These are phyloP conservation scores for Boletus fagicola DNA, from an alignment of 768 basidiomycete genomes.

Conservation along the genomic window DNA sequence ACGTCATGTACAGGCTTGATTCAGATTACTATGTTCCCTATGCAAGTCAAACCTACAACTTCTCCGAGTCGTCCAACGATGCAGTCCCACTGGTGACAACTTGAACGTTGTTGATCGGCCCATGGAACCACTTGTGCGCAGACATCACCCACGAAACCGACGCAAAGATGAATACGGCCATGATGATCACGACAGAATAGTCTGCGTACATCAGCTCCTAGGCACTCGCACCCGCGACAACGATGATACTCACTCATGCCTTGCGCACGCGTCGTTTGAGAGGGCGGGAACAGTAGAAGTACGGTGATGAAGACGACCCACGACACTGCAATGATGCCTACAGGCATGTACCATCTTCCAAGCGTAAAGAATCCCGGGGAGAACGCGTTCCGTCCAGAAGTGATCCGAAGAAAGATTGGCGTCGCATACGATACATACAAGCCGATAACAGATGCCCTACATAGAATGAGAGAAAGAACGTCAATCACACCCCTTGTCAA, in stretches of 20 bases:
- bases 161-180: conserved; percentile 64
- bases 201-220: conserved; percentile 39
- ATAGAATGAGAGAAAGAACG: not conserved
- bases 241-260: conserved; percentile 55
- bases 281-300: conserved; percentile 56
- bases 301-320: conserved; percentile 66
- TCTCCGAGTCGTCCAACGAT: conserved; percentile 14
- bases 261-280: conserved; percentile 37
- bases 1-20: not conserved
- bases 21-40: not conserved
- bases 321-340: conserved; percentile 58
- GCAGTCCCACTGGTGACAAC: not conserved
- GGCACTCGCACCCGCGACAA: not conserved
- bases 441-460: conserved; percentile 69
- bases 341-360: conserved; percentile 57
- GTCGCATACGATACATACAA: conserved; percentile 63
- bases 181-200: conserved; percentile 65
- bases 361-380: conserved; percentile 60
- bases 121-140: conserved; percentile 69
- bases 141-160: conserved; percentile 62
- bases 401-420: conserved; percentile 70
- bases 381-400: conserved; percentile 59
- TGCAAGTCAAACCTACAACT: not conserved
- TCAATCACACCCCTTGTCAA: not conserved
- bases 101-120: conserved; percentile 57